Evolutionary conservation across 345 rosid genomes (phyloP).

Genomic region (Acer campestre): DNA sequence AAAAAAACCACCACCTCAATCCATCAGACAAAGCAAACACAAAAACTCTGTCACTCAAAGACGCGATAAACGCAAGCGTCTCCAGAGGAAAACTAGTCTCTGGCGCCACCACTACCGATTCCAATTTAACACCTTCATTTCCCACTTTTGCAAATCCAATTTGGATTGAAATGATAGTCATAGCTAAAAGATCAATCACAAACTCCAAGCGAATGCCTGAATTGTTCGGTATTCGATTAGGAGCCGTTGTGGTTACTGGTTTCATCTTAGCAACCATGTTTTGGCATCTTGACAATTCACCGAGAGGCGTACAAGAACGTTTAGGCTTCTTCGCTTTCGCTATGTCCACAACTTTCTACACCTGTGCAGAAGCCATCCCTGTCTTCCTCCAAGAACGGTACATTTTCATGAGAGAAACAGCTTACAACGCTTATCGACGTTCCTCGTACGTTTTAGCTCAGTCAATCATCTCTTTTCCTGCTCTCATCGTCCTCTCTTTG

Average conservation of each 20-base stretch:
- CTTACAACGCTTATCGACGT: constrained; percentile 87
- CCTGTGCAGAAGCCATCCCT: constrained; percentile 92
- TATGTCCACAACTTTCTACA: constrained; percentile 94
- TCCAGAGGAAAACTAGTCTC: constrained; percentile 86
- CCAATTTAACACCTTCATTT: constrained; percentile 47
- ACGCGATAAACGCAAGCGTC: constrained; percentile 75
- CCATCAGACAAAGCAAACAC: constrained; percentile 8
- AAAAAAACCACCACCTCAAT: constrained; percentile 2
- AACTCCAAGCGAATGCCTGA: constrained; percentile 90
- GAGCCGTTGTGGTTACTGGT: constrained; percentile 79
- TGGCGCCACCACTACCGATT: constrained; percentile 49
- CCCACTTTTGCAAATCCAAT: constrained; percentile 80
- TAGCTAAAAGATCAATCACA: constrained; percentile 61
- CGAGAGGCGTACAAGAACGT: constrained; percentile 85
- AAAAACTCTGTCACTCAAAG: constrained; percentile 53
- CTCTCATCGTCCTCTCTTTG: constrained; percentile 64
- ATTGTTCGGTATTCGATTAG: constrained; percentile 70
- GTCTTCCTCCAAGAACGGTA: constrained; percentile 89
- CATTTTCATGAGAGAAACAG: constrained; percentile 97
- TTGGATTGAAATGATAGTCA: constrained; percentile 81
- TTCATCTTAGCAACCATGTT: constrained; percentile 84
- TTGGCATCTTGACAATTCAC: constrained; percentile 76
- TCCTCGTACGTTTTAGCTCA: constrained; percentile 92
- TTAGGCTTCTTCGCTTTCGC: constrained; percentile 93
- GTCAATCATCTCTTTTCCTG: constrained; percentile 66